A percentile compares a stretch with the other conserved stretches of the same genome.
These are phyloP conservation scores for Salicornia ramosissima DNA, from an alignment of 148 eudicot genomes.

Conservation along the genomic window DNA sequence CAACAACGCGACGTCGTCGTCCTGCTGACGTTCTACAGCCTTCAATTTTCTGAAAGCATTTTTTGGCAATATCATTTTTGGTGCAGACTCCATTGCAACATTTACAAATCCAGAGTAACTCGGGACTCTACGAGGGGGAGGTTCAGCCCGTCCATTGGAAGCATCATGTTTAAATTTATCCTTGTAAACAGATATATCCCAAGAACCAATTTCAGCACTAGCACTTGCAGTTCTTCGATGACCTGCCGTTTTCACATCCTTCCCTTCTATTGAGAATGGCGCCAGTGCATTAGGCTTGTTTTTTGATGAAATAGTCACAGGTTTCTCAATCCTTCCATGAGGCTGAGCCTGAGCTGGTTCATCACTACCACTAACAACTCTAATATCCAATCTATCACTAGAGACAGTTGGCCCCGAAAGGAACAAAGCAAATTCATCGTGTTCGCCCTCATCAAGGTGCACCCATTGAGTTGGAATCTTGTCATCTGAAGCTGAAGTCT, in stretches of 20 bases:
- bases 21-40: conserved; percentile 42
- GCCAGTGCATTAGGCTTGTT: conserved; percentile 27
- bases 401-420: conserved; percentile 44
- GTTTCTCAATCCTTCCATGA: conserved; percentile 27
- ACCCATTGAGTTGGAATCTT: conserved; percentile 59
- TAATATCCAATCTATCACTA: conserved; percentile 22
- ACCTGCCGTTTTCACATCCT: conserved; percentile 41
- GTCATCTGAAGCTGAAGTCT: conserved; percentile 39
- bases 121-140: conserved; percentile 53
- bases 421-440: conserved; percentile 63
- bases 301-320: conserved; percentile 18
- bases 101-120: conserved; percentile 54
- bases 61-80: conserved; percentile 50
- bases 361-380: conserved; percentile 20
- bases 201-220: conserved; percentile 60
- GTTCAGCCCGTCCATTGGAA: conserved; percentile 31
- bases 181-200: conserved; percentile 50
- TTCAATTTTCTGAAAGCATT: conserved; percentile 70
- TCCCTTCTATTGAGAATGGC: conserved; percentile 24
- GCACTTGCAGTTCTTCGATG: conserved; percentile 85
- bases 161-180: conserved; percentile 32
- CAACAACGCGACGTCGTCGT: conserved; percentile 41
- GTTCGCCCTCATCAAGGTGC: conserved; percentile 66
- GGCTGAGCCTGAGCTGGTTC: conserved; percentile 17
- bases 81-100: conserved; percentile 50